phyloP scores from a whole-genome alignment of 1,284 basidiomycete species.

The Sporisorium graminicola region DNA sequence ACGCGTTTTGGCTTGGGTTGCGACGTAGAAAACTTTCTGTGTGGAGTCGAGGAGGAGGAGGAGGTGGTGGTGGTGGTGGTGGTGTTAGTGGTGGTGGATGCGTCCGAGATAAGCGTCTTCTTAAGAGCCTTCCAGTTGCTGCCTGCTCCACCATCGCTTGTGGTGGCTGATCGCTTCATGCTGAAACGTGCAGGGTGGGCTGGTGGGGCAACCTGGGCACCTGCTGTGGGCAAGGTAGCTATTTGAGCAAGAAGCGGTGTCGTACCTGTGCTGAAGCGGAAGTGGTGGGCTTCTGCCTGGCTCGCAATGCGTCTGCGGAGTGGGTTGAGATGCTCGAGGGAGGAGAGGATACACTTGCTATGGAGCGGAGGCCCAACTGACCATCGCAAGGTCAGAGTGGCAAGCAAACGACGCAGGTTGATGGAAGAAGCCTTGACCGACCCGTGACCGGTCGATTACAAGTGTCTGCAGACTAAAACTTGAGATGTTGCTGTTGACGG shows the following conservation, averaged over 20 bases:
- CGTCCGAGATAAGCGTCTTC: slow-evolving; percentile 40
- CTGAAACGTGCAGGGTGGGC: not conserved
- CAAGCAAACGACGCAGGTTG: slow-evolving; percentile 18
- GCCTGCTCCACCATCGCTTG: slow-evolving; percentile 31
- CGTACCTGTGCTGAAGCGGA: not conserved
- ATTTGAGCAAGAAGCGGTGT: no score
- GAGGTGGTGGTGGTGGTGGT: no score
- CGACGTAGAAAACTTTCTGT: slow-evolving; percentile 3
- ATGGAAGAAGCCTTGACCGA: slow-evolving; percentile 4
- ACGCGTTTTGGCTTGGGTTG: slow-evolving; percentile 14
- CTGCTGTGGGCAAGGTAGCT: not conserved
- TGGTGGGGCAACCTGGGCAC: not conserved
- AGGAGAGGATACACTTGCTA: not conserved
- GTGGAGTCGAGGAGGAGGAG: slow-evolving; percentile 2
- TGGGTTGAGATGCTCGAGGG: not conserved
- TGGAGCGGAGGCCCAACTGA: not conserved
- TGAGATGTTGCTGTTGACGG: not conserved
- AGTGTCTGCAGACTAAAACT: not conserved
- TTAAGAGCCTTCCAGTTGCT: slow-evolving; percentile 66
- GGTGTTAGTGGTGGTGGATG: no score
- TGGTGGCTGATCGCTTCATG: slow-evolving; percentile 30
- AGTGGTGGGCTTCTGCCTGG: not conserved
- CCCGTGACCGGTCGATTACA: not conserved
- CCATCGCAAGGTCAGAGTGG: slow-evolving; percentile 19
- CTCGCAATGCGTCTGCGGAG: not conserved